Percentiles rank a stretch among this genome's conserved stretches.
Evolutionary conservation across 768 basidiomycete genomes (phyloP).

Genomic region (Macrolepiota albuminosa): DNA sequence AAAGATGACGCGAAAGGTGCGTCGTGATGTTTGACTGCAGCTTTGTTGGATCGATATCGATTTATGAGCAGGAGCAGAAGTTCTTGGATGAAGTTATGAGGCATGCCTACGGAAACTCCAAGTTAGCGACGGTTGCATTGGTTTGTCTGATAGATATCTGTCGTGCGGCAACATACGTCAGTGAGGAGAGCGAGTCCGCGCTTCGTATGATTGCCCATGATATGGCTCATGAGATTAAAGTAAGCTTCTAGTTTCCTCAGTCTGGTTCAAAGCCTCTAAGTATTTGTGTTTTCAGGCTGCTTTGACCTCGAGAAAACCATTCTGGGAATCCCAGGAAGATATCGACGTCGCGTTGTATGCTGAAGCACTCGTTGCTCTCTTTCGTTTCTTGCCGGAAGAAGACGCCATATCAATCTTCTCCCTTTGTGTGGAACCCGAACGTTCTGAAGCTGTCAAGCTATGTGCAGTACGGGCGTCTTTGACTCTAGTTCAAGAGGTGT

Average conservation of each 20-base stretch:
- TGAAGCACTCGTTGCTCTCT: slow-evolving; percentile 69
- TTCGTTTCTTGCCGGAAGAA: slow-evolving; percentile 60
- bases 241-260: slow-evolving; percentile 18
- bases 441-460: slow-evolving; percentile 78
- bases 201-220: slow-evolving; percentile 65
- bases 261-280: background rate
- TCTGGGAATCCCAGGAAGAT: slow-evolving; percentile 68
- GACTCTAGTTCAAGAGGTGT: slow-evolving; percentile 63
- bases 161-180: slow-evolving; percentile 57
- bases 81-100: slow-evolving; percentile 63
- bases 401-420: slow-evolving; percentile 59
- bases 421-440: slow-evolving; percentile 67
- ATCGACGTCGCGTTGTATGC: slow-evolving; percentile 75
- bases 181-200: slow-evolving; percentile 51
- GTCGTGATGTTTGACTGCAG: background rate
- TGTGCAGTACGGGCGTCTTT: slow-evolving; percentile 71
- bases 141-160: slow-evolving; percentile 77
- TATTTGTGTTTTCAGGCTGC: slow-evolving; percentile 18
- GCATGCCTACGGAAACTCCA: slow-evolving; percentile 48
- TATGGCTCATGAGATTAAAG: slow-evolving; percentile 78
- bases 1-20: slow-evolving; percentile 36
- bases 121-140: slow-evolving; percentile 61
- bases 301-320: slow-evolving; percentile 45
- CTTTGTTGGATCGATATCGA: background rate
- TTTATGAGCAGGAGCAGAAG: slow-evolving; percentile 39